Evolutionary conservation across 257 asterid species (phyloP), one percentile per base, ranked within the genome.

Genomic region (Jacaranda copaia): DNA sequence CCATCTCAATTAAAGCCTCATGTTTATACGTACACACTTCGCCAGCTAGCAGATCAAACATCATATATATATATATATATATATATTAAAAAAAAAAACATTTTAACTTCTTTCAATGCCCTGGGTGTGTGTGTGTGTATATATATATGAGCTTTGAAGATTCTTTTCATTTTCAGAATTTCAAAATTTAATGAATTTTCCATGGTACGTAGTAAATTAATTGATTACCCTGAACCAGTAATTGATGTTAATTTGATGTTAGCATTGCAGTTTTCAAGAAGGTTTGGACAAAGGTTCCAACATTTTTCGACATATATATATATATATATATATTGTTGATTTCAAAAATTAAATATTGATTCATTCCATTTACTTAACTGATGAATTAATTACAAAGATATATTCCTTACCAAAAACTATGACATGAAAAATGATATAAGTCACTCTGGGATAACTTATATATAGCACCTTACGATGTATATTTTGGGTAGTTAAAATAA

Each of bases 51-150:
- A 0, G 32, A 25, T 25, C 32, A 25, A 25, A 25, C 32, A 25
- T 25, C 32, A 25, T 25, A 25, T 25, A 25, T 25, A 25, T 2
- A 25, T 25, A 25, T 25, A 25, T 2, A 25, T 25, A 25, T 25
- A 25, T 25, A 25, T 25, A 25, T n/a, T n/a, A n/a, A n/a, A n/a
- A n/a, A n/a, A n/a, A n/a, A n/a, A n/a, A n/a, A n/a, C n/a, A n/a
- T n/a, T n/a, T n/a, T n/a, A n/a, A n/a, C 70, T 65, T 40, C 52
- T 65, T 40, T 65, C 70, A 18, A 65, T 39, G 52, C 45, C 20
- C 57, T 68, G n/a, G n/a, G n/a, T n/a, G n/a, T n/a, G n/a, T n/a
- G n/a, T n/a, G n/a, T n/a, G n/a, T n/a, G n/a, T n/a, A n/a, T 25
- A 25, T 2, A 12, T 19, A 6, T 18, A 0, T 59, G 5, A 3